Conservation (phyloP, 2,329 filamentous ascomycete genomes). For the Botrytis galanthina region DNA sequence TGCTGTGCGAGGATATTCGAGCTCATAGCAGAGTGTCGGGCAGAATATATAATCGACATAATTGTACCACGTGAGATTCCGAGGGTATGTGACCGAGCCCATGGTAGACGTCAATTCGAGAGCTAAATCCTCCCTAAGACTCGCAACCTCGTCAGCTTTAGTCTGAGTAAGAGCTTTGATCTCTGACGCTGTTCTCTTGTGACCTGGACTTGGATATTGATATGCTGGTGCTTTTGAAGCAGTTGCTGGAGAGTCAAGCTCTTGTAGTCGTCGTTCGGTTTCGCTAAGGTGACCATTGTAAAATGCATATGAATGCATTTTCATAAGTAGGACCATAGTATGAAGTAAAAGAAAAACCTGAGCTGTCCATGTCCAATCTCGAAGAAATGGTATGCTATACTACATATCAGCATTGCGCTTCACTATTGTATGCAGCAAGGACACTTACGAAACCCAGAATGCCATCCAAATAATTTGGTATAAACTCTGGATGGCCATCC, state of each 20-base stretch:
- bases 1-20: conserved; percentile 84
- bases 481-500: conserved; percentile 79
- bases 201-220: conserved; percentile 60
- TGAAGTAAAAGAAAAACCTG: conserved; percentile 94
- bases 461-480: conserved; percentile 77
- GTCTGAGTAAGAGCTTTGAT: conserved; percentile 33
- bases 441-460: conserved; percentile 69
- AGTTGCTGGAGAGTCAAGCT: conserved; percentile 74
- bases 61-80: conserved; percentile 80
- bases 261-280: conserved; percentile 75
- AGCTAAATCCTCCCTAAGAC: conserved; percentile 81
- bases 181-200: conserved; percentile 21
- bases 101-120: conserved; percentile 88
- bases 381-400: conserved; percentile 69
- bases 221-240: conserved; percentile 69
- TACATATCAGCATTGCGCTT: background rate
- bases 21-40: conserved; percentile 94
- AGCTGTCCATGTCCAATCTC: conserved; percentile 94
- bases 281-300: conserved; percentile 95
- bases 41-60: conserved; percentile 86
- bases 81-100: conserved; percentile 84
- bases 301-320: conserved; percentile 98
- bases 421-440: background rate
- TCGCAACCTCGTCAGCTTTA: conserved; percentile 44
- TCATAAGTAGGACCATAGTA: conserved; percentile 91